These are phyloP conservation scores for Geotrichum restrictum DNA, from an alignment of 1,139 yeast genomes.

Conservation along the genomic window DNA sequence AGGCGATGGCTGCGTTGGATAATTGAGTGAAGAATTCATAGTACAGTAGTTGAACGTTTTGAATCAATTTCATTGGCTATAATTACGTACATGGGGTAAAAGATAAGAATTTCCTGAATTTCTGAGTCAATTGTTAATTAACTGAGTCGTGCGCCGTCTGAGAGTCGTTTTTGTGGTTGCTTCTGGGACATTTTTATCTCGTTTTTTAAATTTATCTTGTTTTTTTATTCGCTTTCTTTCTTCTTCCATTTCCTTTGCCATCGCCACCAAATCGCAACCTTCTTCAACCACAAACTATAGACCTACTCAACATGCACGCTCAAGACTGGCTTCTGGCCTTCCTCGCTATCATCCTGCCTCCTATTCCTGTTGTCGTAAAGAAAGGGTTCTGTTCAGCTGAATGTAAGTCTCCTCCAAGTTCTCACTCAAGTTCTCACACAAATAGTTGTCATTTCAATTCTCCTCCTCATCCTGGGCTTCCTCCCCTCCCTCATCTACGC, in stretches of 20 bases:
- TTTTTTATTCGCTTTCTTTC: too few relatives aligned
- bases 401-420: conserved; percentile 35
- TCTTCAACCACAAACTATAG: neutral
- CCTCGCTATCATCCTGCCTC: conserved; percentile 57
- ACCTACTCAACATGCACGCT: conserved; percentile 17
- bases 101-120: too few relatives aligned
- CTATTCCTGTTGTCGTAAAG: conserved; percentile 64
- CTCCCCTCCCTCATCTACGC: conserved; percentile 57
- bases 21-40: conserved; percentile 14
- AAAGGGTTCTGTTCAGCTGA: conserved; percentile 61
- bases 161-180: too few relatives aligned
- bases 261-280: neutral
- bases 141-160: too few relatives aligned
- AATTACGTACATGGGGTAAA: too few relatives aligned
- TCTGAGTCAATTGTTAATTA: too few relatives aligned
- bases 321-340: conserved; percentile 22
- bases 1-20: conserved; percentile 17
- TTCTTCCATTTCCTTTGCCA: neutral
- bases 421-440: too few relatives aligned
- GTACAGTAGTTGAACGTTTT: too few relatives aligned
- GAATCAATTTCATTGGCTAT: neutral
- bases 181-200: too few relatives aligned
- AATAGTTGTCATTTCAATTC: conserved; percentile 60
- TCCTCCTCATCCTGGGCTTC: conserved; percentile 67
- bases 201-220: too few relatives aligned